Conservation (phyloP, 2,329 filamentous ascomycete species). For the Pseudogymnoascus pannorum region DNA sequence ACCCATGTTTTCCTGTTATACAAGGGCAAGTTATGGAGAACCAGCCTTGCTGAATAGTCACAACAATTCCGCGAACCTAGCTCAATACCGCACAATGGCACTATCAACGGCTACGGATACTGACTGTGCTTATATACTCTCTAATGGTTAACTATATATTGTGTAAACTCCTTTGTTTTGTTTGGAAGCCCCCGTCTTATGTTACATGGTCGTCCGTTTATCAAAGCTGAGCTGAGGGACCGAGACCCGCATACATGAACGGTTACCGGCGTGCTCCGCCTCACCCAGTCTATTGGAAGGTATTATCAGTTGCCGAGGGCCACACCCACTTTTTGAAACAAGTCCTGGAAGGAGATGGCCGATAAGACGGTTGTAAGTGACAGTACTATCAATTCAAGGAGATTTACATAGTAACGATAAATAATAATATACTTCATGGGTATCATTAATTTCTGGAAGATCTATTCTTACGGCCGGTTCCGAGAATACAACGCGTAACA, state of each 20-base stretch:
- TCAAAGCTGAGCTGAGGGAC: background rate
- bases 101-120: conserved; percentile 3
- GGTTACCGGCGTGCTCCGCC: conserved; percentile 4
- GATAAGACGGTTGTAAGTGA: background rate
- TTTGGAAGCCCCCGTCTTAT: background rate
- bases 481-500: background rate
- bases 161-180: conserved; percentile 3
- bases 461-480: background rate
- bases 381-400: background rate
- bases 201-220: background rate
- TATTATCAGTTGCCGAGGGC: background rate
- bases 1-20: conserved; percentile 15
- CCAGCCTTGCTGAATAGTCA: background rate
- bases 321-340: background rate
- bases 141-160: conserved; percentile 6
- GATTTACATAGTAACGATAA: background rate
- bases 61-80: background rate
- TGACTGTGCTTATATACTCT: background rate
- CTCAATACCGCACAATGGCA: background rate
- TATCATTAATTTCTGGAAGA: background rate
- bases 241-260: background rate
- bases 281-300: background rate
- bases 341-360: background rate
- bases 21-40: background rate
- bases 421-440: background rate